Conservation (phyloP, 1,284 basidiomycete genomes). For the Sphaerobolus stellatus region DNA sequence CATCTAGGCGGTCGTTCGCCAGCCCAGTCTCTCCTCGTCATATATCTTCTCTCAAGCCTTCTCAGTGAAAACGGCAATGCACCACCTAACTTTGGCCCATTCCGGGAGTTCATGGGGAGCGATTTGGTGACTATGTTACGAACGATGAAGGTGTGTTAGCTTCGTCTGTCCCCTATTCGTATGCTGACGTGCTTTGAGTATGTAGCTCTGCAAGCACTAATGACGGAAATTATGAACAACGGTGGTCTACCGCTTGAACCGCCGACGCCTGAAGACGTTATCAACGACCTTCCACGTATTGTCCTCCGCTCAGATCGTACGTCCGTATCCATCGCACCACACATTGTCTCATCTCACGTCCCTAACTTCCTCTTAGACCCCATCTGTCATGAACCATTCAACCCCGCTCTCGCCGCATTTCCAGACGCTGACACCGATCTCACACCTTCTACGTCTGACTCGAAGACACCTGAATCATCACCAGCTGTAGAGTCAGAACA, state of each 20-base stretch:
- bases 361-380: too few relatives aligned
- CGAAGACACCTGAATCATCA: background rate
- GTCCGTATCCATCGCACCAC: too few relatives aligned
- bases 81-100: too few relatives aligned
- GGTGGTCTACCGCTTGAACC: conserved; percentile 64
- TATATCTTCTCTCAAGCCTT: conserved; percentile 59
- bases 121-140: conserved; percentile 81
- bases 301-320: conserved; percentile 61
- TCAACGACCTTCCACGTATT: conserved; percentile 59
- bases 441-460: too few relatives aligned
- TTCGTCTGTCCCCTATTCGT: background rate
- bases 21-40: conserved; percentile 1
- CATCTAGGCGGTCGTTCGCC: conserved; percentile 1
- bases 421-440: conserved; percentile 42
- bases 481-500: background rate
- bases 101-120: conserved; percentile 47
- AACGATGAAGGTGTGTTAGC: conserved; percentile 66
- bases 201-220: conserved; percentile 73
- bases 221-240: conserved; percentile 75
- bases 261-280: conserved; percentile 70
- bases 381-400: conserved; percentile 78
- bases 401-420: conserved; percentile 61
- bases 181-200: background rate
- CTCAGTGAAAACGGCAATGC: conserved; percentile 43
- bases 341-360: too few relatives aligned